Evolutionary conservation across 495 filamentous ascomycete species (phyloP), one percentile per base, ranked within the genome.

Genomic region (Friedmanniomyces simplex): DNA sequence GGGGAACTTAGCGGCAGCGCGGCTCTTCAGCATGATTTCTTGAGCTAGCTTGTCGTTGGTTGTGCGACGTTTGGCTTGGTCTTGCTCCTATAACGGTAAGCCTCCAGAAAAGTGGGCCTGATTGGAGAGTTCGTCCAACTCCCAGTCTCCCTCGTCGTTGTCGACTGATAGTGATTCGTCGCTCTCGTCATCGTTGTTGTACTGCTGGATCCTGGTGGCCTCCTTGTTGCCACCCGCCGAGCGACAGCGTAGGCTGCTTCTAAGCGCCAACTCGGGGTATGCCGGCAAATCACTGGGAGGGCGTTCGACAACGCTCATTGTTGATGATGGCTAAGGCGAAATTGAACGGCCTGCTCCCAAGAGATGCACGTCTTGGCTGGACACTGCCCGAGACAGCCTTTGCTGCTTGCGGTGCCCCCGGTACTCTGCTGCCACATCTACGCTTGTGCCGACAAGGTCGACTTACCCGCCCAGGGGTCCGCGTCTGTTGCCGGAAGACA

Each of bases 391-490:
- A 37, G 68, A 68, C 12, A 69, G 63, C 57, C 69, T 75, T 42
- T 68, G 68, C 12, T 69, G 54, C 54, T 73, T 73, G 63, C 64
- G 68, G 21, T 72, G 63, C 11, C 64, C 62, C 43, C 68, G 62
- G 25, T 71, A 68, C 66, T 78, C 74, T 8, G 73, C 70, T 21
- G 72, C 76, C 2, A 77, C 72, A 18, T 76, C 77, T 34, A 80
- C 75, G 12, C 77, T 74, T 0, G 67, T 57, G 32, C 72, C 69
- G 34, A 77, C 60, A 30, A 63, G 50, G 28, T 59, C 59, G 16
- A 69, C 52, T 13, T 66, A 48, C 7, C 47, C 28, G 21, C 41
- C 32, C 10, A 18, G 11, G 13, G 50, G 28, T 39, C 50, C 50
- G n/a, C 48, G 48, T 24, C 25, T 50, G 25, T 14, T 30, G 11